Evolutionary conservation across 2,329 filamentous ascomycete species (phyloP).

Genomic region (Pleoardoris graminearum): DNA sequence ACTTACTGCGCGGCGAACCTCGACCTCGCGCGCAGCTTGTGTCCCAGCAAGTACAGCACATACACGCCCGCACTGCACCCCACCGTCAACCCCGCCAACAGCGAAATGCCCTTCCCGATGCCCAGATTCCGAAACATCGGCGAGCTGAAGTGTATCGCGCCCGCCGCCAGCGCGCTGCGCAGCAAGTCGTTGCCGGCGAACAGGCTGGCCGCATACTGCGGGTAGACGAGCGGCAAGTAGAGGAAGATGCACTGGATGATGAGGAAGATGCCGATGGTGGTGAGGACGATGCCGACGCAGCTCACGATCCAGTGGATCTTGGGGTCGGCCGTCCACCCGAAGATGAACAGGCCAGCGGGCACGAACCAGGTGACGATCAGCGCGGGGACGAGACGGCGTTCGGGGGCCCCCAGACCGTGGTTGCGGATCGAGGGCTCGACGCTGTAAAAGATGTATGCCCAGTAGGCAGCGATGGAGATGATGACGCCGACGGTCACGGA

Average conservation of each 20-base stretch:
- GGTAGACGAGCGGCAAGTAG: conserved; percentile 68
- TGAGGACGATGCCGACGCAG: conserved; percentile 56
- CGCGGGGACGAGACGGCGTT: conserved; percentile 75
- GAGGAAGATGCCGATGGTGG: conserved; percentile 51
- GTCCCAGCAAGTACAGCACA: conserved; percentile 56
- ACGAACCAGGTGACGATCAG: conserved; percentile 58
- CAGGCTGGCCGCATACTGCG: conserved; percentile 51
- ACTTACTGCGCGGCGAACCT: conserved; percentile 38
- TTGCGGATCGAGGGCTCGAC: conserved; percentile 62
- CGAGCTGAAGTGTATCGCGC: conserved; percentile 62
- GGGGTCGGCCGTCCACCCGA: conserved; percentile 68
- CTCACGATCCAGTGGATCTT: conserved; percentile 61
- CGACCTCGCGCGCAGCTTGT: conserved; percentile 35
- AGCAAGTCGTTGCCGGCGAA: conserved; percentile 68
- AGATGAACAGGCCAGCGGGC: conserved; percentile 66
- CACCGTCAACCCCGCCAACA: conserved; percentile 50
- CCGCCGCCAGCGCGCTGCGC: conserved; percentile 60
- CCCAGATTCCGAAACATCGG: conserved; percentile 64
- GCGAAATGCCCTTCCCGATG: conserved; percentile 59
- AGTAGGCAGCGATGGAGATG: conserved; percentile 66
- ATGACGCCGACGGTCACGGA: conserved; percentile 76
- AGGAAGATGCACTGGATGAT: conserved; percentile 58
- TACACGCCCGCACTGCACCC: conserved; percentile 60
- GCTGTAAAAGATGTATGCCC: conserved; percentile 76
- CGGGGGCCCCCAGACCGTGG: conserved; percentile 71